Percentiles rank a stretch among this genome's conserved stretches.
Conservation (phyloP, 352 stramenopile species). For the Phytophthora macrochlamydospora region DNA sequence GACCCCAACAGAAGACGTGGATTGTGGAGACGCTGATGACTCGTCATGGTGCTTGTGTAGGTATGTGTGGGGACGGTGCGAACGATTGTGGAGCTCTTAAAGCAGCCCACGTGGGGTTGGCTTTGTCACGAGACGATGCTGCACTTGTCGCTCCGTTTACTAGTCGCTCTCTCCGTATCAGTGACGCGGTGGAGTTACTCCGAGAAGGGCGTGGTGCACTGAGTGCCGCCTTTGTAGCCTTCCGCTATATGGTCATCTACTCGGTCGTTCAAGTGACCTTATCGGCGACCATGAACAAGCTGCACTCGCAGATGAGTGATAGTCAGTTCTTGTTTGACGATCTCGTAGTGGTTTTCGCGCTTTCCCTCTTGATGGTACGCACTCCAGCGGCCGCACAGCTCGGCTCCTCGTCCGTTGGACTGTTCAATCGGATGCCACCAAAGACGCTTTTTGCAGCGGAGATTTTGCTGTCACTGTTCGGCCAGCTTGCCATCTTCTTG, state of each 20-base stretch:
- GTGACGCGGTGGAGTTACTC: slow-evolving; percentile 83
- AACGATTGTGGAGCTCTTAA: slow-evolving; percentile 94
- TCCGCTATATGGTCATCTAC: slow-evolving; percentile 94
- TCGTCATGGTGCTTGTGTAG: slow-evolving; percentile 51
- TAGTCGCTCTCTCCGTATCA: slow-evolving; percentile 82
- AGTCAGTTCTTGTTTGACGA: slow-evolving; percentile 85
- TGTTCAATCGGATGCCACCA: slow-evolving; percentile 45
- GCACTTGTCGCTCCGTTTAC: slow-evolving; percentile 93
- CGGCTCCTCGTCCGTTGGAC: slow-evolving; percentile 21
- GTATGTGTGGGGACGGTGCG: slow-evolving; percentile 76
- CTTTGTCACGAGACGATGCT: slow-evolving; percentile 89
- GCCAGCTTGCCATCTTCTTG: slow-evolving; percentile 61
- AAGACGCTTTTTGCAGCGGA: slow-evolving; percentile 68
- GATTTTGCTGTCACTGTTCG: slow-evolving; percentile 62
- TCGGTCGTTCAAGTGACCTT: slow-evolving; percentile 86
- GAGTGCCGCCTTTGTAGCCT: slow-evolving; percentile 87
- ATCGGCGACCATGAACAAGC: slow-evolving; percentile 66
- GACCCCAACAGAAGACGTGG: slow-evolving; percentile 83
- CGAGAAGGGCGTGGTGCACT: slow-evolving; percentile 90
- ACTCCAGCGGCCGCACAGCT: slow-evolving; percentile 48
- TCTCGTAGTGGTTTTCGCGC: slow-evolving; percentile 67
- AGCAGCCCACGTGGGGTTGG: slow-evolving; percentile 90
- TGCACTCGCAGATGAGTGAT: slow-evolving; percentile 74
- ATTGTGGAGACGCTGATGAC: slow-evolving; percentile 74
- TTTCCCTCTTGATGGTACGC: slow-evolving; percentile 79